Percentiles rank a stretch among this genome's conserved stretches.
Evolutionary conservation across 106 monocot species (phyloP).

Genomic region (Allium sativum): DNA sequence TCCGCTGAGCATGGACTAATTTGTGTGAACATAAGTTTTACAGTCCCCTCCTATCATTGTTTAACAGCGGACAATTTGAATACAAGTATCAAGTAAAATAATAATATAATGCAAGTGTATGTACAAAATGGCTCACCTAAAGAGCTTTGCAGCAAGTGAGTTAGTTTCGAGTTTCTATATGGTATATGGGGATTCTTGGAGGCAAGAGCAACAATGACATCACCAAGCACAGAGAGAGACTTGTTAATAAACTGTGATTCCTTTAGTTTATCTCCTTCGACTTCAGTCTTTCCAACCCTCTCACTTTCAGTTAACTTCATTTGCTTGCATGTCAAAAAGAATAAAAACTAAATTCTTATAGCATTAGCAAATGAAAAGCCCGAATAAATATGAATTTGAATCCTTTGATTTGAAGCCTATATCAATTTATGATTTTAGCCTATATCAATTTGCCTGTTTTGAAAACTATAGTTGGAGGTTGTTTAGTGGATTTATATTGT

Average conservation of each 20-base stretch:
- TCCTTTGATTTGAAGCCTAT: too few species aligned
- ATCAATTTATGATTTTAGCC: too few species aligned
- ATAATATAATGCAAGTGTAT: not conserved
- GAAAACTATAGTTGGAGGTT: too few species aligned
- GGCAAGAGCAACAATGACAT: conserved; percentile 83
- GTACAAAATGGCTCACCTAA: conserved; percentile 33
- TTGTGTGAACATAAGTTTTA: conserved; percentile 97
- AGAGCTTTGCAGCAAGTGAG: conserved; percentile 92
- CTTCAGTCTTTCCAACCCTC: conserved; percentile 71
- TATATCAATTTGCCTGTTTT: too few species aligned
- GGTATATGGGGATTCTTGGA: conserved; percentile 87
- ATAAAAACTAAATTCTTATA: too few species aligned
- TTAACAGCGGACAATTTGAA: not conserved
- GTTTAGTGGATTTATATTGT: too few species aligned
- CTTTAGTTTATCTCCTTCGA: conserved; percentile 81
- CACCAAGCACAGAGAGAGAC: conserved; percentile 85
- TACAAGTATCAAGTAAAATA: not conserved
- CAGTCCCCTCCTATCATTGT: conserved; percentile 53
- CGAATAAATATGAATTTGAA: too few species aligned
- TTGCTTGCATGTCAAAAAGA: too few species aligned
- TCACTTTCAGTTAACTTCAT: conserved; percentile 97
- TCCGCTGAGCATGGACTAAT: conserved; percentile 87
- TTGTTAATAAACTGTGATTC: conserved; percentile 98
- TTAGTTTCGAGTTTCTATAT: conserved; percentile 97
- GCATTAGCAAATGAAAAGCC: too few species aligned